A percentile compares a stretch with the other conserved stretches of the same genome.
Conservation (phyloP, 1,284 basidiomycete genomes). For the Xanthoconium separans region DNA sequence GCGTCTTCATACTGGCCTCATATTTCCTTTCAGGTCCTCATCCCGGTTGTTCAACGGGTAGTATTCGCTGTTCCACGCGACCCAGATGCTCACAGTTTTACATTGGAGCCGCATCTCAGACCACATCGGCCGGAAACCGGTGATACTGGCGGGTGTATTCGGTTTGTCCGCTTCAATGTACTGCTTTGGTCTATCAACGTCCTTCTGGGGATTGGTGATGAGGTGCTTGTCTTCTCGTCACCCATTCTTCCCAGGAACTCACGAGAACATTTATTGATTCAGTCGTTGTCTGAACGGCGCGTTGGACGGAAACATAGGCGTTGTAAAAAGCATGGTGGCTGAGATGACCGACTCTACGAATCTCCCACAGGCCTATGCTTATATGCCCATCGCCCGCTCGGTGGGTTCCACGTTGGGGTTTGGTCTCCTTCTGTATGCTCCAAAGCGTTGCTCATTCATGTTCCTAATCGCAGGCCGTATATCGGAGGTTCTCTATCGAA, state of each 20-base stretch:
- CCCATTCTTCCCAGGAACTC: background rate
- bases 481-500: constrained; percentile 70
- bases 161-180: constrained; percentile 53
- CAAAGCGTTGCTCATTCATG: constrained; percentile 13
- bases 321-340: constrained; percentile 71
- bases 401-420: constrained; percentile 49
- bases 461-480: constrained; percentile 49
- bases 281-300: constrained; percentile 53
- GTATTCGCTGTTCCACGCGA: constrained; percentile 56
- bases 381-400: constrained; percentile 63
- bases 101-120: constrained; percentile 57
- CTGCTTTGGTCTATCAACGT: constrained; percentile 51
- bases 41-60: constrained; percentile 12
- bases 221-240: constrained; percentile 29
- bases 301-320: constrained; percentile 54
- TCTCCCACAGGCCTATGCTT: constrained; percentile 65
- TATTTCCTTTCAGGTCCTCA: background rate
- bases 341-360: constrained; percentile 75
- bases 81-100: constrained; percentile 52
- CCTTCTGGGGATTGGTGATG: constrained; percentile 47
- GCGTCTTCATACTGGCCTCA: constrained; percentile 17
- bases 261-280: background rate
- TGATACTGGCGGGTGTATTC: constrained; percentile 47
- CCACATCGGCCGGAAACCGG: constrained; percentile 50
- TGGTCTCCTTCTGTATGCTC: constrained; percentile 11